Base-by-base conservation (phyloP, 805 yeast species). In the Zygotorulaspora florentina region DNA sequence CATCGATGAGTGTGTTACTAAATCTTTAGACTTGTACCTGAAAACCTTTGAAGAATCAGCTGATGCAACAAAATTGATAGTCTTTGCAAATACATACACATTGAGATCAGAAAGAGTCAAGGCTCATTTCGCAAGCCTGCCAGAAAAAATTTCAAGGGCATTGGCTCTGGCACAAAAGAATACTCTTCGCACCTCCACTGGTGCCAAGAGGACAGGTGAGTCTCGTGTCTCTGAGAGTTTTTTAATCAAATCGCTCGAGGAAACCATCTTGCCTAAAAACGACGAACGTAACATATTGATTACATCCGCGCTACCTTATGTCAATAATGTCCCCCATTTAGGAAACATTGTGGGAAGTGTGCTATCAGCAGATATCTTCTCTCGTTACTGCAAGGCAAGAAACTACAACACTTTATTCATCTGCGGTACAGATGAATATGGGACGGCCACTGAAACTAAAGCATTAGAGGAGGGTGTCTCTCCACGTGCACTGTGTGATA, bases 351-450 rank as follows among this genome's bases (percentile, higher is more conserved):
- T 93, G 46, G 99, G 99, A 6, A 85, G 96, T 27, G 97, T 91
- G 31, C 76, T 93, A 53, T 80, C 89, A 48, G 99, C 99, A 28
- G 99, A 93, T 71, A 87, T 91, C 52, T 93, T 79, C 68, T 77
- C 97, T 45, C 81, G 98, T 63, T 93, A 87, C 68, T 80, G 86
- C 65, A 90, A 89, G 68, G 82, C 84, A 58, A 81, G 96, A 73
- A 86, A 88, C 67, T 83, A 84, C 71, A 93, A 90, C 66, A 75
- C 96, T 16, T 71, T 93, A 53, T 93, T 73, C 61, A 70, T 93
- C 46, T 89, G 99, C 69, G 99, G 99, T 71, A 93, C 99, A 31
- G 99, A 93, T 66, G 99, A 93, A 71, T 93, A 93, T 65, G 99
- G 99, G 65, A 93, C 99, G 47, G 99, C 99, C 39, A 93, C 99